Evolutionary conservation across 768 basidiomycete genomes (phyloP), one percentile per base, ranked within the genome.

Genomic region (Mycena indigotica): DNA sequence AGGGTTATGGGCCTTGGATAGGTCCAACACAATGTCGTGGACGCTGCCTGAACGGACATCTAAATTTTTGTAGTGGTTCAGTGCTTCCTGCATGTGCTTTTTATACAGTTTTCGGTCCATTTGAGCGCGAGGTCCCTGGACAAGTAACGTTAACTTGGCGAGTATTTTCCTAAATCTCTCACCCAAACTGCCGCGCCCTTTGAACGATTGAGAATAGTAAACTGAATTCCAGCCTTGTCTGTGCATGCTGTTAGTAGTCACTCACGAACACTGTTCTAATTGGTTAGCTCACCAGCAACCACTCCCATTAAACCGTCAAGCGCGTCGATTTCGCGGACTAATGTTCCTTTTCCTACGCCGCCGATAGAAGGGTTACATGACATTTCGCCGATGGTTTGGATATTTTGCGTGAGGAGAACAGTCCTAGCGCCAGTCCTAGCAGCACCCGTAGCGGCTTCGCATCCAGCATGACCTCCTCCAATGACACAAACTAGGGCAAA

Each of bases 281-380:
- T 10, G 12, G 21, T n/a, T 26, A 17, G 70, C 82, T 50, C 59
- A 89, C 93, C 93, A 60, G 90, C 82, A n/a, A 93, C 83, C 41
- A 77, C 77, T 1, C 90, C 94, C 78, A 93, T 93, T 10, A 95
- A 67, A 2, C 94, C 94, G 63, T 93, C 94, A 56, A 96, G 73
- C 26, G 94, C 94, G 67, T 96, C 94, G 4, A 96, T 85, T 70
- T 96, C 94, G 40, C 89, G 78, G n/a, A 95, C 91, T 28, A 96
- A 76, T 0, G 88, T 94, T 19, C 94, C 94, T 73, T 96, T 96
- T 4, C 94, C 94, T 3, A 96, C 86, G 19, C 93, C 93, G 5
- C 94, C 94, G 57, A 95, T 89, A 1, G 91, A 93, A 2, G 94
- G 94, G 70, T 96, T 96, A 65, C 94, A 96, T 21, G 92, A 94